Evolutionary conservation across 768 basidiomycete genomes (phyloP).

Genomic region (Serendipita sp.): DNA sequence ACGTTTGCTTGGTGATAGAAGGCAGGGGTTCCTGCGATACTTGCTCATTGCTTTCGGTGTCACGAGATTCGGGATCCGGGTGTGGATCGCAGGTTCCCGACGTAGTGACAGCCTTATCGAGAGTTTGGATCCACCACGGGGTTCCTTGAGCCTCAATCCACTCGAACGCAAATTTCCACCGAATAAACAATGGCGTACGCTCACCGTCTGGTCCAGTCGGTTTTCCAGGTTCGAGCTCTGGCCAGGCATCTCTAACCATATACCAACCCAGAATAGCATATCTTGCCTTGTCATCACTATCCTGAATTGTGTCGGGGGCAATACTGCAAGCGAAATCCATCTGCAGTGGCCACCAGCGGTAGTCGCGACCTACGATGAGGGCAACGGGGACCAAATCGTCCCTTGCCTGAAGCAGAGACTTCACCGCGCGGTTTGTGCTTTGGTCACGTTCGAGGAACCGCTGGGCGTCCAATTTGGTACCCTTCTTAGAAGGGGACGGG

Average conservation of each 20-base stretch:
- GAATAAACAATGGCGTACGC: constrained; percentile 25
- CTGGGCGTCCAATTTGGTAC: too few species aligned
- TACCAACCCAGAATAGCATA: constrained; percentile 56
- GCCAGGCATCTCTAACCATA: constrained; percentile 54
- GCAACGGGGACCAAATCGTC: constrained; percentile 41
- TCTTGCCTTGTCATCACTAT: not conserved
- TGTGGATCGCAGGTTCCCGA: too few species aligned
- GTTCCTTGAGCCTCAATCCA: constrained; percentile 61
- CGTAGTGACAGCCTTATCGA: not conserved
- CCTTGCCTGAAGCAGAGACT: constrained; percentile 37
- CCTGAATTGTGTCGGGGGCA: not conserved
- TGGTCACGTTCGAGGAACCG: too few species aligned
- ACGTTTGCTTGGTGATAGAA: constrained; percentile 15
- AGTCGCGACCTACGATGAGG: constrained; percentile 60
- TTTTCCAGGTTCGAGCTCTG: constrained; percentile 25
- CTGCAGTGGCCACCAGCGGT: constrained; percentile 17
- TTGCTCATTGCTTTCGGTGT: too few species aligned
- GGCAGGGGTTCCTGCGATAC: not conserved
- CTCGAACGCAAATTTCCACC: constrained; percentile 72
- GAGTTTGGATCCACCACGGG: constrained; percentile 31
- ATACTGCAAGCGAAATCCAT: not conserved
- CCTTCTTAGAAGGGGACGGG: too few species aligned
- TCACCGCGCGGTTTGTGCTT: too few species aligned
- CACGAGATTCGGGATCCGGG: too few species aligned
- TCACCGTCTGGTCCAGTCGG: not conserved